Conservation (phyloP, 768 basidiomycete genomes). For the Tremella fuciformis region DNA sequence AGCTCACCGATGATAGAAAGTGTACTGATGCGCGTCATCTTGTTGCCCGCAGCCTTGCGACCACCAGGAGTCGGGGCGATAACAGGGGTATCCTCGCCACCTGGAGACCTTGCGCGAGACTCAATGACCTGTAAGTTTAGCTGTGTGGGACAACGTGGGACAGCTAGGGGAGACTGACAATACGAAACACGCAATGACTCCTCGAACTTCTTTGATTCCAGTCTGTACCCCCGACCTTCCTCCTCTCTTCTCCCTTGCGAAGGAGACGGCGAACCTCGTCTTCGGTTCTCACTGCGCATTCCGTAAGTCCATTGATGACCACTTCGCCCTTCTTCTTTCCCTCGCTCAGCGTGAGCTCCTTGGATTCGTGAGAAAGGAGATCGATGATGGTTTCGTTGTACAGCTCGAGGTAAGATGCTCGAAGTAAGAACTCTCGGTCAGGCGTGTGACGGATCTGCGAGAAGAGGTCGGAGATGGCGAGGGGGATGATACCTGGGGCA, state of each 20-base stretch:
- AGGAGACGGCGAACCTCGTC: constrained; percentile 82
- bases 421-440: constrained; percentile 82
- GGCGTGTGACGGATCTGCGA: constrained; percentile 57
- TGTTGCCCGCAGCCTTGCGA: constrained; percentile 33
- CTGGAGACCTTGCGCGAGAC: constrained; percentile 60
- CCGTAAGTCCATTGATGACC: constrained; percentile 65
- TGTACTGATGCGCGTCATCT: constrained; percentile 50
- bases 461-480: constrained; percentile 82
- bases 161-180: constrained; percentile 58
- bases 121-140: constrained; percentile 59
- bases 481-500: constrained; percentile 91
- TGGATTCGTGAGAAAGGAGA: constrained; percentile 73
- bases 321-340: constrained; percentile 57
- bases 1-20: constrained; percentile 43
- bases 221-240: constrained; percentile 92
- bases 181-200: constrained; percentile 88
- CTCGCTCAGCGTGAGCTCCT: constrained; percentile 57
- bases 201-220: constrained; percentile 96
- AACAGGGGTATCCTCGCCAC: constrained; percentile 56
- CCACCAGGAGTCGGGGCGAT: constrained; percentile 37
- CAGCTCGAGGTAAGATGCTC: constrained; percentile 94
- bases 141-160: neutral
- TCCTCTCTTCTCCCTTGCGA: constrained; percentile 76
- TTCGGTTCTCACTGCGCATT: constrained; percentile 89
- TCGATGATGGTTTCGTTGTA: constrained; percentile 66